Evolutionary conservation across 768 basidiomycete genomes (phyloP), one percentile per base, ranked within the genome.

Genomic region (Hygrocybe coccinea): DNA sequence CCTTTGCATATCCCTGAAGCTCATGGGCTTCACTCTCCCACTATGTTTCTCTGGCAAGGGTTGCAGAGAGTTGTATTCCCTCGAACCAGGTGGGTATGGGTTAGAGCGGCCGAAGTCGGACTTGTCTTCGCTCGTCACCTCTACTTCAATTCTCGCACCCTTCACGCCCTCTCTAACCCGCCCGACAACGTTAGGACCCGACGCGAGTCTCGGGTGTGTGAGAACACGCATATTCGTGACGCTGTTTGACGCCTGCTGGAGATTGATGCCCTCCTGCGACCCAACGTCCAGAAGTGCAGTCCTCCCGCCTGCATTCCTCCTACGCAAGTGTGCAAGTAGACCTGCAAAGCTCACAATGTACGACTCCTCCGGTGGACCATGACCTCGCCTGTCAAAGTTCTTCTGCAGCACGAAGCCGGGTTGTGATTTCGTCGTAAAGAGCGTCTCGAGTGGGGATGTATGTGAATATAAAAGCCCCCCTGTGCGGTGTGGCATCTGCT

Each of bases 401-500:
- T 63, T 62, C 25, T 80, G 72, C 36, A 83, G 74, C 59, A 85
- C 56, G 55, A 88, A 77, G 50, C 86, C 90, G 6, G 82, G 80
- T 60, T 81, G 75, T 15, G 81, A 70, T 56, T 72, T 75, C 7
- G 76, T 75, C 64, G 72, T 75, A 65, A 84, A 71, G 50, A 71
- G 69, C 0, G 78, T 74, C 52, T 89, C 85, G 47, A 91, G 69
- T 5, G 58, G 51, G 5, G 85, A 75, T 35, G 79, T 75, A 38
- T 74, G 71, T 2, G 80, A 67, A 67, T 91, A 92, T 44, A 73
- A 70, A 39, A 91, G 74, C 2, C 80, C 90, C 37, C 76, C 88
- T 36, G 69, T 75, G 24, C 71, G 76, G 60, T 91, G 90, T 0
- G 87, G 87, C 54, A 80, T 75, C 41, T 79, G 84, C 57, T 83